Evolutionary conservation across 352 stramenopile species (phyloP).

Genomic region (Globisporangium uncinulatum): DNA sequence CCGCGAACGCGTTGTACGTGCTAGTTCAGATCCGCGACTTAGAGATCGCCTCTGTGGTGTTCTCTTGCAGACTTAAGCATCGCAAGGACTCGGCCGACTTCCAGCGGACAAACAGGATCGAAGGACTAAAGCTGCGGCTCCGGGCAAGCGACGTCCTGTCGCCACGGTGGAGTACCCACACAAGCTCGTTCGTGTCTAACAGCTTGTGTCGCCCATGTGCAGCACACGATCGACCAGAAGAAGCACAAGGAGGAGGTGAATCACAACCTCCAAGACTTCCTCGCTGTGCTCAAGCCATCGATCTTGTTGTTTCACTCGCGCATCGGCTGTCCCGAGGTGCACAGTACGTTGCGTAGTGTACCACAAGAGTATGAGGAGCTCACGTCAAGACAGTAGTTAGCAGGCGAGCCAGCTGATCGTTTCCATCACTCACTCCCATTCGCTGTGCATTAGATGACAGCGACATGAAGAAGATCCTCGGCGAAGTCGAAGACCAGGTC

Average conservation of each 20-base stretch:
- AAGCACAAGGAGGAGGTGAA: conserved; percentile 76
- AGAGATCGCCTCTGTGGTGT: too few relatives aligned
- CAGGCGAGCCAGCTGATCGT: neutral
- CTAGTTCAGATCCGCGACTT: too few relatives aligned
- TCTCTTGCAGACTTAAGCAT: conserved; percentile 53
- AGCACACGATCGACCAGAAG: conserved; percentile 59
- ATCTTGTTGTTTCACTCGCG: conserved; percentile 57
- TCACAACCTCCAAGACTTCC: conserved; percentile 56
- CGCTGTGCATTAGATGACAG: conserved; percentile 31
- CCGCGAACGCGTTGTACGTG: too few relatives aligned
- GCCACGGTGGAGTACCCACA: neutral
- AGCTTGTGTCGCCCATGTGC: neutral
- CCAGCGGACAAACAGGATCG: conserved; percentile 71
- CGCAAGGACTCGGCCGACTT: conserved; percentile 77
- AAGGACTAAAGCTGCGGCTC: conserved; percentile 54
- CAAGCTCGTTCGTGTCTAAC: neutral
- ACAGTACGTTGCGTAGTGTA: conserved; percentile 27
- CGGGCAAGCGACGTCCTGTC: conserved; percentile 18
- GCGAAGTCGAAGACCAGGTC: conserved; percentile 74
- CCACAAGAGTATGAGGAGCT: neutral
- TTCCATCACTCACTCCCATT: neutral
- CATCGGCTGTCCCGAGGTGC: conserved; percentile 66
- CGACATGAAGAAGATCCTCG: conserved; percentile 69
- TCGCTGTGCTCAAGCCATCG: conserved; percentile 55
- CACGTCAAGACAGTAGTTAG: neutral